Evolutionary conservation across 257 asterid genomes (phyloP).

Genomic region (Solanum habrochaites): DNA sequence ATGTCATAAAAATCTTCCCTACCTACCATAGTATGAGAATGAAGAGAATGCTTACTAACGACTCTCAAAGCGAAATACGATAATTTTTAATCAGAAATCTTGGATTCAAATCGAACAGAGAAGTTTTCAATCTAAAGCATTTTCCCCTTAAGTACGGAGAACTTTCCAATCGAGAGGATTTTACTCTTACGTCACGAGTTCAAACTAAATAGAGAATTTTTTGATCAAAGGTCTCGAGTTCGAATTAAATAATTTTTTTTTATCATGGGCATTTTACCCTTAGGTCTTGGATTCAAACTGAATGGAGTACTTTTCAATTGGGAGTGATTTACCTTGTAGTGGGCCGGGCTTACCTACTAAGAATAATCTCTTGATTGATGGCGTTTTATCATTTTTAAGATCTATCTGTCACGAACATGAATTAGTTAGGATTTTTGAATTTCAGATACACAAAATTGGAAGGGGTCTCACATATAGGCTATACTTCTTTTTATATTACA

Average conservation of each 20-base stretch:
- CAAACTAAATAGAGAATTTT: background rate
- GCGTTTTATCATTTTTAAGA: background rate
- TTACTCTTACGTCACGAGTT: background rate
- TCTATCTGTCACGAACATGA: background rate
- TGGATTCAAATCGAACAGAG: background rate
- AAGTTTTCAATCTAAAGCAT: too few relatives aligned
- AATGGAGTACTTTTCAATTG: background rate
- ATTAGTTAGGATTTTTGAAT: too few relatives aligned
- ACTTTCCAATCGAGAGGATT: too few relatives aligned
- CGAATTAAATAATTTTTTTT: background rate
- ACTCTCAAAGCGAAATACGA: background rate
- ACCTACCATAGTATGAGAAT: background rate
- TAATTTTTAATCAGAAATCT: background rate
- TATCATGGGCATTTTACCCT: too few relatives aligned
- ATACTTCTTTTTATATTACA: too few relatives aligned
- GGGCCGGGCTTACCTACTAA: too few relatives aligned
- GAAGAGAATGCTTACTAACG: too few relatives aligned
- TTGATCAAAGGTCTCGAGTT: background rate
- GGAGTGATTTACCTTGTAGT: too few relatives aligned
- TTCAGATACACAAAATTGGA: too few relatives aligned
- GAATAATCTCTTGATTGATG: too few relatives aligned
- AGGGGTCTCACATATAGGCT: too few relatives aligned
- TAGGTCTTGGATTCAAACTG: background rate
- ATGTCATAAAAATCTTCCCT: background rate
- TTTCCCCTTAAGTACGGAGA: too few relatives aligned